phyloP scores from a whole-genome alignment of 2,329 filamentous ascomycete species.

The Sclerotinia minor region DNA sequence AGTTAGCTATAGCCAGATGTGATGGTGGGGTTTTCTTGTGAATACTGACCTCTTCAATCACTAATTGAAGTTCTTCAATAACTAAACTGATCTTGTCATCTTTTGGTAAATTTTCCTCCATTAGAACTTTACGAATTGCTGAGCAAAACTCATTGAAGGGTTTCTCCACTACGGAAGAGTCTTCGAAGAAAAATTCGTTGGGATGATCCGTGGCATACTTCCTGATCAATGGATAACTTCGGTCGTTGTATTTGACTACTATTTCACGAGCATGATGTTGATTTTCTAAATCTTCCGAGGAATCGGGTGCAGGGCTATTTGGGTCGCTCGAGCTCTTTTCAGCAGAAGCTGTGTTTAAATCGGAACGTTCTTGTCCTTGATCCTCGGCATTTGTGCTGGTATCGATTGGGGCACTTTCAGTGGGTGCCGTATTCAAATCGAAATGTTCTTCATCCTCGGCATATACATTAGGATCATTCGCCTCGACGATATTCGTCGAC shows the following conservation, averaged over 20 bases:
- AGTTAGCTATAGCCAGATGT: slow-evolving; percentile 37
- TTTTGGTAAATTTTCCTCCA: slow-evolving; percentile 52
- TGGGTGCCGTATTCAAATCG: neutral
- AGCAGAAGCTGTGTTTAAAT: neutral
- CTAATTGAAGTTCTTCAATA: slow-evolving; percentile 55
- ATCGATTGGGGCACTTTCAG: slow-evolving; percentile 2
- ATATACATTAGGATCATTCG: neutral
- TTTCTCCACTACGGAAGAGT: slow-evolving; percentile 54
- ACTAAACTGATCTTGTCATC: slow-evolving; percentile 58
- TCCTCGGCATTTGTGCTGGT: neutral
- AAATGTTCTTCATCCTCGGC: neutral
- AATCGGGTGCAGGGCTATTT: neutral
- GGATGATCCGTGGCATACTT: slow-evolving; percentile 45
- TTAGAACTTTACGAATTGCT: slow-evolving; percentile 55
- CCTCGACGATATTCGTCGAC: neutral
- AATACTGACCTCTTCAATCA: slow-evolving; percentile 56
- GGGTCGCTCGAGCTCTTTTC: neutral
- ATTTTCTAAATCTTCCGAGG: slow-evolving; percentile 1
- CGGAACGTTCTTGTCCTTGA: neutral
- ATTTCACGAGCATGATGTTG: slow-evolving; percentile 18
- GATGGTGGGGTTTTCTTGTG: neutral
- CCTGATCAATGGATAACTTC: slow-evolving; percentile 22
- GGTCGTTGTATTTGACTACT: slow-evolving; percentile 22
- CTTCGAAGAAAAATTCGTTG: slow-evolving; percentile 57
- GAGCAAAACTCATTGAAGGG: slow-evolving; percentile 56